Conservation (phyloP, 768 basidiomycete species). For the Cytidiella melzeri region DNA sequence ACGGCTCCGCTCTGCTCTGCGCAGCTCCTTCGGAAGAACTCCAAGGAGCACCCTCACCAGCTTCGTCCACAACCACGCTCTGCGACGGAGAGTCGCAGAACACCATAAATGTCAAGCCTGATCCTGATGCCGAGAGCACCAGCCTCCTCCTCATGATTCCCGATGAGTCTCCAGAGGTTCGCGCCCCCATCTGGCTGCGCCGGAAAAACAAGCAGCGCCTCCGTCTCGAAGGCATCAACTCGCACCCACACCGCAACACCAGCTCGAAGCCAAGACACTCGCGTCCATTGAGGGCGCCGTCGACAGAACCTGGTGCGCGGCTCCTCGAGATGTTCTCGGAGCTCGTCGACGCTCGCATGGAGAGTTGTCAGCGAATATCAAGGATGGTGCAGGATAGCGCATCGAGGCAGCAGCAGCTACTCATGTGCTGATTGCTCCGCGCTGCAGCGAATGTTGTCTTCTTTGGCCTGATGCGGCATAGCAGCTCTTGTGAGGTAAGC, state of each 20-base stretch:
- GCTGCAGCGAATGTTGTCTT: too few relatives aligned
- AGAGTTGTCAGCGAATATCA: slow-evolving; percentile 65
- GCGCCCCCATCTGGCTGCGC: slow-evolving; percentile 42
- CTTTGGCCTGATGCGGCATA: too few relatives aligned
- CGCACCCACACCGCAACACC: slow-evolving; percentile 19
- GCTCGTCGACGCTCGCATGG: slow-evolving; percentile 70
- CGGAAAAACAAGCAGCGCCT: slow-evolving; percentile 58
- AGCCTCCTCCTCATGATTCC: slow-evolving; percentile 21
- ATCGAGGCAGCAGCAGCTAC: slow-evolving; percentile 13
- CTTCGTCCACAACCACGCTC: slow-evolving; percentile 11
- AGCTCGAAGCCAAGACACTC: slow-evolving; percentile 6
- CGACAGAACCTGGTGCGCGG: slow-evolving; percentile 38
- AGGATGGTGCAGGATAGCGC: slow-evolving; percentile 45
- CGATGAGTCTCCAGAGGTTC: slow-evolving; percentile 7
- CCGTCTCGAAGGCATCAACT: slow-evolving; percentile 37
- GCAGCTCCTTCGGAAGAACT: slow-evolving; percentile 15
- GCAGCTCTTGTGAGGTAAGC: too few relatives aligned
- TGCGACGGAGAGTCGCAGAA: slow-evolving; percentile 11
- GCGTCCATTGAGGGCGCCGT: slow-evolving; percentile 23
- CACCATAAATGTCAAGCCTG: slow-evolving; percentile 24
- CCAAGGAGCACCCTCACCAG: slow-evolving; percentile 2
- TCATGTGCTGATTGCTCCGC: too few relatives aligned
- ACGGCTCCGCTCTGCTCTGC: slow-evolving; percentile 21
- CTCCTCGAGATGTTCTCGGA: slow-evolving; percentile 64
- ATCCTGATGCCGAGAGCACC: slow-evolving; percentile 21